These are phyloP conservation scores for Blastobotrys raffinosifermentans DNA, from an alignment of 1,139 yeast genomes.

Conservation along the genomic window DNA sequence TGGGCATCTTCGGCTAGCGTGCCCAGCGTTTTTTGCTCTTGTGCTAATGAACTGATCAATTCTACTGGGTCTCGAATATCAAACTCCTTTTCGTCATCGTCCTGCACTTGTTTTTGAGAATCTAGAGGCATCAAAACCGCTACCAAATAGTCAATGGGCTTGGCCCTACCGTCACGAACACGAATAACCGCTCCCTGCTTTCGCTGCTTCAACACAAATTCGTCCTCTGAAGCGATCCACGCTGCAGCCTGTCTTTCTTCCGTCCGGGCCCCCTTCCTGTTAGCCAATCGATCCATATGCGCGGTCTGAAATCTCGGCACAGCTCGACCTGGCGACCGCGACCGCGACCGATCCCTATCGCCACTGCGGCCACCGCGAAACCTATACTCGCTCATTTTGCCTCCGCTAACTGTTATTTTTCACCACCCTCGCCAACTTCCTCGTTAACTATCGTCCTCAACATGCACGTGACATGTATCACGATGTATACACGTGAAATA, in stretches of 20 bases:
- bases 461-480: no score
- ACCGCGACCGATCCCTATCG: no score
- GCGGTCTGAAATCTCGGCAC: no score
- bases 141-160: conserved; percentile 27
- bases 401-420: no score
- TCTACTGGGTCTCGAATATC: conserved; percentile 14
- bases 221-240: conserved; percentile 33
- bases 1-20: conserved; percentile 12
- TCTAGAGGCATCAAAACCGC: conserved; percentile 24
- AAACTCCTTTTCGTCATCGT: conserved; percentile 12
- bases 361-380: no score
- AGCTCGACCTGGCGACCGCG: no score
- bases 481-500: no score
- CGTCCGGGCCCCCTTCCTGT: no score
- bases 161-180: conserved; percentile 26
- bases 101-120: conserved; percentile 4
- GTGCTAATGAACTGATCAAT: conserved; percentile 14
- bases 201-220: conserved; percentile 30
- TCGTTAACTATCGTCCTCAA: no score
- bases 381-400: no score
- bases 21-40: not conserved
- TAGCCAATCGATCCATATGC: no score
- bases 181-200: conserved; percentile 31
- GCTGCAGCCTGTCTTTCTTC: conserved; percentile 14
- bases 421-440: no score